Conservation (phyloP, 176 grass and related monocot species). For the Tillandsia fasciculata region DNA sequence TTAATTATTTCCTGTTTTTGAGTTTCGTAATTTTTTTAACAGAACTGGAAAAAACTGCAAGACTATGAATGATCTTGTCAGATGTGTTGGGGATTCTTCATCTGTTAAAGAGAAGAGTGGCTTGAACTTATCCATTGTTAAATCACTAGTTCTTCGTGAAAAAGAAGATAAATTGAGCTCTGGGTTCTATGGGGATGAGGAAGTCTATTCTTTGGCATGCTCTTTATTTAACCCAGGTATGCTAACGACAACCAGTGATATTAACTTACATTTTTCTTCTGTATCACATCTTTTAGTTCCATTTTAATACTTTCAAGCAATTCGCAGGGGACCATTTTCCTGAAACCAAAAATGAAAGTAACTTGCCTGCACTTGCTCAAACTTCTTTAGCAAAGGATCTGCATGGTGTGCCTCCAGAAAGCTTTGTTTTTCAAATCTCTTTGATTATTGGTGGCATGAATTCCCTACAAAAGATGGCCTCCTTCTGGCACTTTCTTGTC, state of each 20-base stretch:
- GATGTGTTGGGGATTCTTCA: conserved; percentile 38
- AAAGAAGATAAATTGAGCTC: conserved; percentile 63
- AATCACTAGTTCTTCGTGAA: conserved; percentile 82
- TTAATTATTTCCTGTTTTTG: background rate
- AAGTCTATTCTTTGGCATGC: conserved; percentile 64
- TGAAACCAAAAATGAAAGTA: conserved; percentile 20
- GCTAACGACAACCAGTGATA: background rate
- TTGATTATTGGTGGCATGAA: conserved; percentile 57
- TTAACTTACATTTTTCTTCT: conserved; percentile 3
- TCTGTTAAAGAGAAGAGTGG: conserved; percentile 65
- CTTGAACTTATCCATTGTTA: conserved; percentile 80
- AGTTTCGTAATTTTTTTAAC: background rate
- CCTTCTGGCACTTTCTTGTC: conserved; percentile 68
- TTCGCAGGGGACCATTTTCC: conserved; percentile 52
- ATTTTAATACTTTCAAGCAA: conserved; percentile 23
- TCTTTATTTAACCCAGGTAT: conserved; percentile 70
- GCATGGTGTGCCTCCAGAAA: conserved; percentile 80
- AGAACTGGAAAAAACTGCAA: conserved; percentile 60
- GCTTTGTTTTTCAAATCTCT: conserved; percentile 70
- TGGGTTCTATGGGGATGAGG: conserved; percentile 45
- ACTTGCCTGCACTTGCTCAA: conserved; percentile 24
- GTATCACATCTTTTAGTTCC: conserved; percentile 24
- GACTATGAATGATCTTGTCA: conserved; percentile 61
- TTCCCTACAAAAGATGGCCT: conserved; percentile 78
- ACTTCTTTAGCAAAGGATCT: conserved; percentile 43